Base-by-base conservation (phyloP, 371 early-diverging fungal genomes). In the Apophysomyces variabilis region DNA sequence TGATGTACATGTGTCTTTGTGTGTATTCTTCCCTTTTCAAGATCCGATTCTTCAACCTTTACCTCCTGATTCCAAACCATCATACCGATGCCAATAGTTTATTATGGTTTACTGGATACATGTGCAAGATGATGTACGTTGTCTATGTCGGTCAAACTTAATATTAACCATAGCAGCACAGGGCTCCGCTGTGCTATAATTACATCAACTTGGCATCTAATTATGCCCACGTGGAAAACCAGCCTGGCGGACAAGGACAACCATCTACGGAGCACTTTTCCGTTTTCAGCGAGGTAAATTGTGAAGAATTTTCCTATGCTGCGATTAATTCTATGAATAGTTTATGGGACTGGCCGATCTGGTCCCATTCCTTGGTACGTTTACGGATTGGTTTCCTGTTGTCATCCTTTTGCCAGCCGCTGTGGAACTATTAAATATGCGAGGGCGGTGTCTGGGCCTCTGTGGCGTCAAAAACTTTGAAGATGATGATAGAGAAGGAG, bases 121-220 rank as follows among this genome's bases (percentile, higher is more conserved):
- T 97, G 62, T 96, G 95, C 77, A 87, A 93, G 37, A 82, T 93
- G 72, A 91, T 89, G 84, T 87, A 78, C 70, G 83, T 72, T 9
- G 18, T 14, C 11, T 38, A 9, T 39, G 14, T 13, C 9, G 12
- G 39, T 11, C 5, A 57, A 26, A 26, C 21, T 32, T 43, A 3
- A 39, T 12, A 39, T 39, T 39, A 18, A 77, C 76, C 26, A 83
- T 71, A 54, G 50, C n/a, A 14, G 14, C 32, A 13, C 59, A 87
- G 88, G 71, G 93, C 95, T 13, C 97, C 98, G 4, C 84, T 97
- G 58, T 95, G 95, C 67, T 97, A 97, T 80, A 97, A 97, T 72
- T 97, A 92, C 67, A 84, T 96, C 56, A 94, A 93, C 44, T 82
- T 95, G 63, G 87, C 86, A 4, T 69, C 75, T 1, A 75, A 58